Evolutionary conservation across 1,284 basidiomycete species (phyloP).

Genomic region (Cystobasidium pallidum): DNA sequence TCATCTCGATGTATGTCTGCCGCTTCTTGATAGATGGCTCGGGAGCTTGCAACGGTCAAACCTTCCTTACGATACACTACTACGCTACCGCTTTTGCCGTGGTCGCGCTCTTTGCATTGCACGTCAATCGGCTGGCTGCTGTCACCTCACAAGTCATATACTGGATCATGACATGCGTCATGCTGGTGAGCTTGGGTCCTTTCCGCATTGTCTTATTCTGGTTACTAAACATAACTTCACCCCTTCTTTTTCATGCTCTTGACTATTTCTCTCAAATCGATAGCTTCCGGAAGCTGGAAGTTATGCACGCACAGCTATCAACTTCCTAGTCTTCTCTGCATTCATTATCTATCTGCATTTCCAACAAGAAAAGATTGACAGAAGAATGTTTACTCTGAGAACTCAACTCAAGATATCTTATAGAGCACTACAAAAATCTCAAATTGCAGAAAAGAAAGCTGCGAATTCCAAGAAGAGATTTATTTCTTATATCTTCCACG

Average conservation of each 20-base stretch:
- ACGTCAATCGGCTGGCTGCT: slow-evolving; percentile 69
- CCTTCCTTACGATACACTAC: slow-evolving; percentile 58
- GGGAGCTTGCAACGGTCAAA: slow-evolving; percentile 30
- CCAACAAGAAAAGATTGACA: slow-evolving; percentile 62
- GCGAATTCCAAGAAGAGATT: slow-evolving; percentile 76
- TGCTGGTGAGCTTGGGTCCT: slow-evolving; percentile 52
- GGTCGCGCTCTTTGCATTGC: slow-evolving; percentile 75
- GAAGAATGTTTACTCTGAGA: slow-evolving; percentile 66
- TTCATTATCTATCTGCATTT: slow-evolving; percentile 58
- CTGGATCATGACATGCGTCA: slow-evolving; percentile 66
- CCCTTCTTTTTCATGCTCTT: background rate
- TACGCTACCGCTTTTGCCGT: slow-evolving; percentile 69
- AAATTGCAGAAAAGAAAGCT: slow-evolving; percentile 78
- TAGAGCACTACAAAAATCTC: slow-evolving; percentile 76
- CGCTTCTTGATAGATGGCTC: slow-evolving; percentile 32
- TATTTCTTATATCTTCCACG: slow-evolving; percentile 78
- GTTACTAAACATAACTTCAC: background rate
- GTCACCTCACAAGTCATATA: slow-evolving; percentile 63
- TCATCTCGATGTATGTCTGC: slow-evolving; percentile 37
- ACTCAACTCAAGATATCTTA: slow-evolving; percentile 67
- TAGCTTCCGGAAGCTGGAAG: slow-evolving; percentile 24
- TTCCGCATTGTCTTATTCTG: background rate
- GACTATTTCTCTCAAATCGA: slow-evolving; percentile 56
- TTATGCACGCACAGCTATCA: slow-evolving; percentile 59
- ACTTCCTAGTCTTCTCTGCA: slow-evolving; percentile 67